These are phyloP conservation scores for Chlorencoelia australis DNA, from an alignment of 2,329 filamentous ascomycete genomes.

Conservation along the genomic window DNA sequence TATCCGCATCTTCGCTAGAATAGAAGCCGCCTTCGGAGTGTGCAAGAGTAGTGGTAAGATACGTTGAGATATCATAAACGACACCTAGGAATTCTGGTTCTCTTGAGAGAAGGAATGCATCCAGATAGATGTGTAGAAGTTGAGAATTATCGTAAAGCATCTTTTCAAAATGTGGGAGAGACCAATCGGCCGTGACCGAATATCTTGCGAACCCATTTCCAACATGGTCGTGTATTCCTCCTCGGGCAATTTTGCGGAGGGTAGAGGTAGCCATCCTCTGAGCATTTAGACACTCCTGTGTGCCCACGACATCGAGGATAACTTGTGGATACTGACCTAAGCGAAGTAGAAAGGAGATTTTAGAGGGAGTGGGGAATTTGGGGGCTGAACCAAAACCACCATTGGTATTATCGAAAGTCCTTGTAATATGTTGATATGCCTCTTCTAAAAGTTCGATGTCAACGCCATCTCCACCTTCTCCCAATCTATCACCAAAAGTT, in stretches of 20 bases:
- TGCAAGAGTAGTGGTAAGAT: constrained; percentile 66
- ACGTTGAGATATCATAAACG: constrained; percentile 76
- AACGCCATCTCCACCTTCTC: constrained; percentile 52
- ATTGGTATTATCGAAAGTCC: constrained; percentile 67
- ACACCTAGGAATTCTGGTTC: constrained; percentile 66
- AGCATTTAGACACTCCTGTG: constrained; percentile 63
- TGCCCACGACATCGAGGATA: constrained; percentile 80
- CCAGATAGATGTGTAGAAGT: constrained; percentile 71
- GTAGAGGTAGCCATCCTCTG: constrained; percentile 73
- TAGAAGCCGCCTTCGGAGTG: constrained; percentile 66
- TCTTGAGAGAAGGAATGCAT: constrained; percentile 56
- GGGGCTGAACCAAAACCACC: constrained; percentile 74
- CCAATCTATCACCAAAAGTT: constrained; percentile 41
- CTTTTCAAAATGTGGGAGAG: constrained; percentile 92
- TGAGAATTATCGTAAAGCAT: constrained; percentile 91
- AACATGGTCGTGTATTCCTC: constrained; percentile 64
- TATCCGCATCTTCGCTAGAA: constrained; percentile 86
- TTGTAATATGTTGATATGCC: constrained; percentile 69
- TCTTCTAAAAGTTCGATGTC: constrained; percentile 90
- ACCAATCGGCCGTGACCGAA: constrained; percentile 87
- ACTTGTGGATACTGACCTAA: constrained; percentile 60
- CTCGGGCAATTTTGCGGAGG: constrained; percentile 64
- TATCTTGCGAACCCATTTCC: constrained; percentile 75
- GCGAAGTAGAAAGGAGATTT: constrained; percentile 71
- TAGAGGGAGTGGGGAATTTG: constrained; percentile 84